Percentiles rank a stretch among this genome's conserved stretches.
Conservation (phyloP, 768 basidiomycete genomes). For the Pulveroboletus sp. region DNA sequence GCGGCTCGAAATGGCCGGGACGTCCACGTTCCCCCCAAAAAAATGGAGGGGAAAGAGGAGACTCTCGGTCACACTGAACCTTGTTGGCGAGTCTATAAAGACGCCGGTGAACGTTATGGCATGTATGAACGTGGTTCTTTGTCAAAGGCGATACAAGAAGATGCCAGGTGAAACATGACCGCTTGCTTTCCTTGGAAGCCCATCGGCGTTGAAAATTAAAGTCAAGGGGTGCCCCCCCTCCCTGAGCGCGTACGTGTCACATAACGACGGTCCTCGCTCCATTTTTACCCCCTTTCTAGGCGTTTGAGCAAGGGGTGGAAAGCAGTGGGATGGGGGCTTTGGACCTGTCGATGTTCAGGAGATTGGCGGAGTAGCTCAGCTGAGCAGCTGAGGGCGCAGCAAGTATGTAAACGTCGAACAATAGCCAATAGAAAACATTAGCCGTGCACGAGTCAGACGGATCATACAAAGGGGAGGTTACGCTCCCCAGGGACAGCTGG, state of each 20-base stretch:
- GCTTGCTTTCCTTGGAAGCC: not conserved
- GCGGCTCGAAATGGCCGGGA: slow-evolving; percentile 1
- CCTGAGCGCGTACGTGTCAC: not conserved
- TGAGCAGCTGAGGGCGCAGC: not conserved
- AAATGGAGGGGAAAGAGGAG: not conserved
- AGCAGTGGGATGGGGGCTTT: not conserved
- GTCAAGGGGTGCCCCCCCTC: not conserved
- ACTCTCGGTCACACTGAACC: not conserved
- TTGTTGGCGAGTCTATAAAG: slow-evolving; percentile 3
- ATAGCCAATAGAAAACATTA: not conserved
- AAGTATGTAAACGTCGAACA: not conserved
- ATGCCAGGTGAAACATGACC: slow-evolving; percentile 5
- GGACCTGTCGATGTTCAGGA: not conserved
- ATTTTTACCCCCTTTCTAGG: not conserved
- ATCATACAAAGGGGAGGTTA: no score
- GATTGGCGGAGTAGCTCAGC: slow-evolving; percentile 1
- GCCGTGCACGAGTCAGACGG: not conserved
- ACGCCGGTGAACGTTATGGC: slow-evolving; percentile 2
- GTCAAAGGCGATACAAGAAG: slow-evolving; percentile 5
- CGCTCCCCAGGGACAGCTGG: no score
- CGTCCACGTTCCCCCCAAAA: not conserved
- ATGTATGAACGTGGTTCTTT: not conserved
- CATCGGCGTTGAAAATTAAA: not conserved
- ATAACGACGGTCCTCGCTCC: slow-evolving; percentile 13
- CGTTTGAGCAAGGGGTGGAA: not conserved